Percentiles rank a stretch among this genome's conserved stretches.
phyloP scores from a whole-genome alignment of 805 yeast genomes.

The Nakazawaea pomicola region DNA sequence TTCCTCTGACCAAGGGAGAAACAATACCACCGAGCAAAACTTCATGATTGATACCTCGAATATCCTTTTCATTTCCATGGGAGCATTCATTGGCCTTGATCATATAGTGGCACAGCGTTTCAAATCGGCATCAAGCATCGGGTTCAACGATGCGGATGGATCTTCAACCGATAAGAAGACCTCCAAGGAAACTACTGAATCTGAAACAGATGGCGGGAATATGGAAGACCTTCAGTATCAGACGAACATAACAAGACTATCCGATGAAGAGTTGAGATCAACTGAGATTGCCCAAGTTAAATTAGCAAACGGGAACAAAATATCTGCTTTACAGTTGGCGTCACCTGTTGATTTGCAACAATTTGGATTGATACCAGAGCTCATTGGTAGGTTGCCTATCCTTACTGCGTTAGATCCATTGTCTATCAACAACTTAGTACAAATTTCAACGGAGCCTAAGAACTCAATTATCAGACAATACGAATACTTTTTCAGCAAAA shows the following conservation, averaged over 20 bases:
- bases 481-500: constrained; percentile 45
- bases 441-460: constrained; percentile 50
- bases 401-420: constrained; percentile 45
- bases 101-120: constrained; percentile 38
- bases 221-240: constrained; percentile 1
- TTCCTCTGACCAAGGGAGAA: constrained; percentile 8
- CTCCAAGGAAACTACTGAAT: background rate
- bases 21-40: constrained; percentile 26
- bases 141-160: constrained; percentile 20
- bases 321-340: constrained; percentile 39
- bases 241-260: constrained; percentile 3
- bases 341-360: constrained; percentile 46
- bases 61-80: constrained; percentile 52
- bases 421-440: constrained; percentile 37
- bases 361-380: constrained; percentile 56
- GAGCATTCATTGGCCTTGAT: constrained; percentile 59
- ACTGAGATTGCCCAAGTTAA: constrained; percentile 30
- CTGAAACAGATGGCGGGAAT: background rate
- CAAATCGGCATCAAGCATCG: constrained; percentile 19
- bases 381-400: constrained; percentile 55
- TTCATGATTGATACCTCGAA: constrained; percentile 50
- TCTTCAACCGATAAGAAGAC: constrained; percentile 14
- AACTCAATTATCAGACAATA: constrained; percentile 52
- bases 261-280: constrained; percentile 11
- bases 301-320: constrained; percentile 30